These are phyloP conservation scores for Fusarium ambrosium DNA, from an alignment of 2,329 filamentous ascomycete species.

Conservation along the genomic window DNA sequence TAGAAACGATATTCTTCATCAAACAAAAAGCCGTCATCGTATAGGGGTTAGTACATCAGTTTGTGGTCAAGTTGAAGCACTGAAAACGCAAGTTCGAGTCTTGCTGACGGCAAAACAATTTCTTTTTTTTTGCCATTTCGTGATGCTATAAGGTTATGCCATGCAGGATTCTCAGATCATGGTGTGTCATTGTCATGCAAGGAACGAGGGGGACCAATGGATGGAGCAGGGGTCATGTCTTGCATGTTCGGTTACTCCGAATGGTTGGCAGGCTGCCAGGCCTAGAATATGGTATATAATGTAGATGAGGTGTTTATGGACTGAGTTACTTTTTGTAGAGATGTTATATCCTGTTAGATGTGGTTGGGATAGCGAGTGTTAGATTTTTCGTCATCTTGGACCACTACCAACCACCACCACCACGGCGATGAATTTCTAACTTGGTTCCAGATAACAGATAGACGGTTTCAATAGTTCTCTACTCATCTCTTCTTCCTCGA, in stretches of 20 bases:
- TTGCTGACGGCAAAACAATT: constrained; percentile 37
- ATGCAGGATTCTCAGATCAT: constrained; percentile 15
- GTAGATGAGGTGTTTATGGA: too few species aligned
- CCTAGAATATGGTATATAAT: too few species aligned
- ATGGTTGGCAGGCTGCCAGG: too few species aligned
- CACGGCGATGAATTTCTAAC: background rate
- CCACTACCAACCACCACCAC: background rate
- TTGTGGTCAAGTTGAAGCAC: constrained; percentile 39
- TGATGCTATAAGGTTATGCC: background rate
- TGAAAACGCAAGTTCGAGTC: constrained; percentile 45
- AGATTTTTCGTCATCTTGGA: background rate
- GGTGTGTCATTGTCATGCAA: background rate
- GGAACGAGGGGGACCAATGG: background rate
- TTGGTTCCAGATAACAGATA: background rate
- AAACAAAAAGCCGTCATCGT: constrained; percentile 36
- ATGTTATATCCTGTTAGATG: background rate
- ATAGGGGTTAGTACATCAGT: constrained; percentile 44
- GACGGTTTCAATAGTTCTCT: background rate
- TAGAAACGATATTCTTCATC: background rate
- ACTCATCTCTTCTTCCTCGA: background rate
- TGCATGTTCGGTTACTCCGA: background rate
- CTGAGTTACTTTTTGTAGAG: background rate
- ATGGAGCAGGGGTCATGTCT: background rate
- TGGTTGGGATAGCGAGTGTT: background rate
- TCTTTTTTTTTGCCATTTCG: constrained; percentile 19